Base-by-base conservation (phyloP, 805 yeast genomes). In the Cyberlindnera veronae region DNA sequence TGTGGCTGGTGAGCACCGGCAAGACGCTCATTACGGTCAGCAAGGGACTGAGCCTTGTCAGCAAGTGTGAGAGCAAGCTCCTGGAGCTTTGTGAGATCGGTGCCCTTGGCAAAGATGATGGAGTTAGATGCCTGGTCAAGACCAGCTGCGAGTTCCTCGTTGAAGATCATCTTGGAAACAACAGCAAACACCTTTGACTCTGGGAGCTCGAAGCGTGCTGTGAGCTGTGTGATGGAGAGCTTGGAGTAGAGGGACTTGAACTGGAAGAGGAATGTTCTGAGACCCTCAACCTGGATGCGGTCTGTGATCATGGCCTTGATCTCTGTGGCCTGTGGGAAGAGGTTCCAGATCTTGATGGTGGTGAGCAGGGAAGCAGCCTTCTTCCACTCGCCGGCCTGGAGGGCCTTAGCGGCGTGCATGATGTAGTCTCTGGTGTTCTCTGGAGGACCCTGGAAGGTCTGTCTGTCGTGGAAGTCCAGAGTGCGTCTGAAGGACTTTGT, bases 391-490 rank as follows among this genome's bases (percentile, higher is more conserved):
- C 97, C 96, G 54, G 76, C 76, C 61, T 85, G 86, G 64, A 93
- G 77, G 23, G 87, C 79, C 66, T 81, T 81, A 30, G 97, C 95
- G 35, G 97, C 95, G 63, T 85, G 86, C 74, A 91, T 81, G 54
- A 93, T 82, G 66, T 78, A 86, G 64, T 93, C 99, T 58, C 95
- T 83, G 33, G 95, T 85, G 63, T 90, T 87, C 68, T 93, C 99
- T 39, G 98, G 96, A 34, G 99, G 99, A 32, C 98, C 99, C 48
- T 88, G 87, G 74, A 91, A 93, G 42, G 84, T 84, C 64, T 90
- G 96, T 66, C 91, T 84, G 61, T 90, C 96, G 60, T 86, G 89
- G 70, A 83, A 85, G 62, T 93, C 98, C 52, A 93, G 75, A 63
- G 85, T 78, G 61, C 95, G 81, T 67, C 91, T 83, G 72, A 93